Evolutionary conservation across 2,329 filamentous ascomycete species (phyloP).

Genomic region (Aspergillus pseudonomiae): DNA sequence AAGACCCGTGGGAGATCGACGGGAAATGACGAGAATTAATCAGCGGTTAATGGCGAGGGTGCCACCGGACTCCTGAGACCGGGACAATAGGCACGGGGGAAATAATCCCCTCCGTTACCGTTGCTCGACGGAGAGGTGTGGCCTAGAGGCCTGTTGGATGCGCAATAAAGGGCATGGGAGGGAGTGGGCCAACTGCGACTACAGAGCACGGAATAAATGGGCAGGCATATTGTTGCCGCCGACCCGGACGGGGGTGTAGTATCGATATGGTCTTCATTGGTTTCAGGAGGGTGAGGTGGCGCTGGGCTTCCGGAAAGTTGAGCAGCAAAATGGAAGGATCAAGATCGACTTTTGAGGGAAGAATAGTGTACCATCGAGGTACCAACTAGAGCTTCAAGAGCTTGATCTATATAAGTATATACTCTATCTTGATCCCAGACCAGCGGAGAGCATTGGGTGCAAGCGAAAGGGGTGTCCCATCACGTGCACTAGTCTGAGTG

Average conservation of each 20-base stretch:
- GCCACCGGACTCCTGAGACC: not conserved
- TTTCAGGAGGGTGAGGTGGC: not conserved
- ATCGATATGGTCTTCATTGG: not conserved
- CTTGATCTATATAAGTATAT: conserved; percentile 9
- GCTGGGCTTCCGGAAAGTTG: not conserved
- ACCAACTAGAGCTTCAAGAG: not conserved
- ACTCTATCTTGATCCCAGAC: conserved; percentile 19
- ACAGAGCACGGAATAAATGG: conserved; percentile 7
- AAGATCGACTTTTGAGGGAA: not conserved
- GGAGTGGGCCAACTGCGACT: conserved; percentile 3
- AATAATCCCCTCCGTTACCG: conserved; percentile 1
- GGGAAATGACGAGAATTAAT: conserved; percentile 4
- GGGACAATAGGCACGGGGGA: not conserved
- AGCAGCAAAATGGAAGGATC: not conserved
- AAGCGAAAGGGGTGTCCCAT: conserved; percentile 33
- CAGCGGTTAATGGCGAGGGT: not conserved
- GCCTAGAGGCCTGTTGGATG: not conserved
- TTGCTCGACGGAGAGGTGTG: not conserved
- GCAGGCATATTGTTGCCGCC: not conserved
- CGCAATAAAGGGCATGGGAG: conserved; percentile 4
- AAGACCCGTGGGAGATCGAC: not conserved
- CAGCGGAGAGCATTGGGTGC: conserved; percentile 32
- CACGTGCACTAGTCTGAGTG: conserved; percentile 33
- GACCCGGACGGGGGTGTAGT: not conserved
- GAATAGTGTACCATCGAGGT: not conserved